Conservation (phyloP, 805 yeast genomes). For the Candida easanensis region DNA sequence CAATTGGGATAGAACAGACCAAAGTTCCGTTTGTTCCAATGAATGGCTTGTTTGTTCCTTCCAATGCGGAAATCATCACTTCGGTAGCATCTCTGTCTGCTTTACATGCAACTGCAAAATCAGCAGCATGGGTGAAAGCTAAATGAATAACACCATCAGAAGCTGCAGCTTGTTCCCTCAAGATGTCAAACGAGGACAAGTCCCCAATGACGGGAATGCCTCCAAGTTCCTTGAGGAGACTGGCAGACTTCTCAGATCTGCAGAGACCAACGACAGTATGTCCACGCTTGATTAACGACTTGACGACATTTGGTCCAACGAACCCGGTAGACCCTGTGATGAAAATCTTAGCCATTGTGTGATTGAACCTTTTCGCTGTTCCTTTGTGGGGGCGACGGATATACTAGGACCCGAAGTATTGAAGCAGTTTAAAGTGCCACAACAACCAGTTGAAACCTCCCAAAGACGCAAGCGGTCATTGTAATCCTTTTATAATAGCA, state of each 20-base stretch:
- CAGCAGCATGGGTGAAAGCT: constrained; percentile 33
- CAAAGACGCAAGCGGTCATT: too few relatives aligned
- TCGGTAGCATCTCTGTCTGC: constrained; percentile 30
- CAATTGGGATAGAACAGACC: constrained; percentile 7
- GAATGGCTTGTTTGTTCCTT: constrained; percentile 32
- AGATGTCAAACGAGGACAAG: constrained; percentile 27
- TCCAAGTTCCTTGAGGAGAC: constrained; percentile 25
- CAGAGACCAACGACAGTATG: constrained; percentile 32
- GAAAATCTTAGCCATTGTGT: constrained; percentile 29
- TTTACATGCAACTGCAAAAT: constrained; percentile 17
- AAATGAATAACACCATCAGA: constrained; percentile 38
- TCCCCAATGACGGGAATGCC: constrained; percentile 30
- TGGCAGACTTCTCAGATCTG: constrained; percentile 32
- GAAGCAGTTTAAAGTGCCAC: too few relatives aligned
- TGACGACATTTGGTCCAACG: constrained; percentile 29
- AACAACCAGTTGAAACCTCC: too few relatives aligned
- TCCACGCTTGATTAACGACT: constrained; percentile 25
- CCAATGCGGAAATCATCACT: constrained; percentile 28
- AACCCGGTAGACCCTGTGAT: constrained; percentile 38
- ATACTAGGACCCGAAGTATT: too few relatives aligned
- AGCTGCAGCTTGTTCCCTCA: constrained; percentile 28
- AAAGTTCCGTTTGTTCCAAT: constrained; percentile 27
- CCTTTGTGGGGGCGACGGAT: background rate
- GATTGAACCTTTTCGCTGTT: background rate
- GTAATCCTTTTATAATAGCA: too few relatives aligned